Evolutionary conservation across 1,284 basidiomycete genomes (phyloP), one percentile per base, ranked within the genome.

Genomic region (Melampsora larici-populina): DNA sequence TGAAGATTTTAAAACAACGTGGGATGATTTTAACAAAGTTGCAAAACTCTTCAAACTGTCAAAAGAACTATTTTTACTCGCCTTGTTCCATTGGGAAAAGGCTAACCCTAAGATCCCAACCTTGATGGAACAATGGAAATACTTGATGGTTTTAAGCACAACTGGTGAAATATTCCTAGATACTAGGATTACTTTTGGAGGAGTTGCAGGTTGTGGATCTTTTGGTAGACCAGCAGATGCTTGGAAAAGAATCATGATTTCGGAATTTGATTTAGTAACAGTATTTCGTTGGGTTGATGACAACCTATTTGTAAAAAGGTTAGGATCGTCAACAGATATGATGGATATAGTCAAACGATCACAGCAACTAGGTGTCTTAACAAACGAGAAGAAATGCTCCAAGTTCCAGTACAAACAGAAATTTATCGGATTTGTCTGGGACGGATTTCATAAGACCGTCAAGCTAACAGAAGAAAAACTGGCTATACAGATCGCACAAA

Each of bases 21-120:
- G 65, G 65, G 65, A 67, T n/a, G 65, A 67, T 26, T 67, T 43
- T 48, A 67, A 67, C 0, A 29, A 17, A 1, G 65, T 67, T 6
- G n/a, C 33, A 3, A n/a, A 4, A 1, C 40, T 67, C 33, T 43
- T 67, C 33, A 9, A 33, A n/a, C 15, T 11, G 4, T 6, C 7
- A n/a, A 67, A 40, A 9, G 4, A 6, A 0, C 33, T 17, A 15
- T 40, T 40, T n/a, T 24, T 24, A 24, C n/a, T 63, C 1, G 60
- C 60, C 60, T 63, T 63, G n/a, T 63, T 63, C 8, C 11, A 63
- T 24, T 63, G 60, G 60, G 60, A 63, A 63, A 63, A 63, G 8
- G 60, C 24, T 1, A 15, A 63, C 8, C 1, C 11, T 9, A 8
- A 63, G 24, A 31, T 26, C 9, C 29, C 62, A 26, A 31, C 15